Base-by-base conservation (phyloP, 345 rosid species). In the Crucihimalaya himalaica region DNA sequence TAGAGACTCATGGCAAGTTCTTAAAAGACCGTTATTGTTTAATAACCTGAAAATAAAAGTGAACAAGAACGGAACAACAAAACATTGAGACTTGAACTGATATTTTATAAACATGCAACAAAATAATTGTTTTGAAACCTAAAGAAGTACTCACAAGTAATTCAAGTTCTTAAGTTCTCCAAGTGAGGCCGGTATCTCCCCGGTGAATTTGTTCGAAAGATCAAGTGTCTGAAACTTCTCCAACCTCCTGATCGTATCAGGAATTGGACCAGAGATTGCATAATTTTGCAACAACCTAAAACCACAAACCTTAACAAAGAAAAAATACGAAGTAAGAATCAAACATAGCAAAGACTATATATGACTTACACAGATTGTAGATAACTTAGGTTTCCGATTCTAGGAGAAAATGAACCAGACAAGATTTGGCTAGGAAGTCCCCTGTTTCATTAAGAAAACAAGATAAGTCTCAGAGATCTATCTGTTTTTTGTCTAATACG, bases 391-490 rank as follows among this genome's bases (percentile, higher is more conserved):
- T 92, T 92, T 50, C 93, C 99, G 42, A 96, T 90, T 53, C 82
- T 80, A 11, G 96, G 88, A 69, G 97, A 90, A 69, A 96, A 81
- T 63, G 88, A 86, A 72, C 99, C 99, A n/a, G 97, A 89, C 73
- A 95, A 78, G 83, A 86, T 87, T 83, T 92, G 99, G 65, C 97
- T 92, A 19, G 97, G 99, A 81, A 96, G 88, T 59, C 87, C 99
- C 70, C 99, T 96, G 86, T 71, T 82, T 51, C 46, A 59, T 67
- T 16, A 65, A 16, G 39, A 27, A 51, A 27, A 48, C 56, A 64
- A 57, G 10, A 47, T 7, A 71, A 67, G 63, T 51, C 47, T 72
- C 51, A 78, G 16, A 60, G 58, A 66, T 71, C 54, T 2, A n/a
- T 27, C 21, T 25, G 5, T 39, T 1, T 50, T 39, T 15, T 35